These are phyloP conservation scores for Cocos nucifera DNA, from an alignment of 176 grass and related monocot species.

Conservation along the genomic window DNA sequence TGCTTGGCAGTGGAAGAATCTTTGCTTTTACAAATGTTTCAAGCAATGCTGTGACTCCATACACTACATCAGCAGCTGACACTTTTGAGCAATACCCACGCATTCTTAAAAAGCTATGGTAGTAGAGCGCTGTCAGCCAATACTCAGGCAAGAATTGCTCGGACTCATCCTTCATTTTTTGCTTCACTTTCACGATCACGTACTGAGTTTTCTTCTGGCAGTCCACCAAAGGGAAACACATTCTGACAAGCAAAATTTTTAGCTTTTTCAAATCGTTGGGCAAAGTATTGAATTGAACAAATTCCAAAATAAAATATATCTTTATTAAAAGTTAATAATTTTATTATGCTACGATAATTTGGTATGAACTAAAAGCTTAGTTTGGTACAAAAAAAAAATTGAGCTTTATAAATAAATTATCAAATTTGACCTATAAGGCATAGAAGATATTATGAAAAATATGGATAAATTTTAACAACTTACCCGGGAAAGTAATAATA, in stretches of 20 bases:
- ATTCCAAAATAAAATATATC: constrained; percentile 26
- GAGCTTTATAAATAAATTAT: too few species aligned
- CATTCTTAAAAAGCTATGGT: constrained; percentile 66
- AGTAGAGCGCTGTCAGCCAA: constrained; percentile 80
- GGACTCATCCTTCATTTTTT: constrained; percentile 79
- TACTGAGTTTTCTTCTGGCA: constrained; percentile 91
- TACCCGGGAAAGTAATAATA: too few species aligned
- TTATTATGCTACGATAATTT: too few species aligned
- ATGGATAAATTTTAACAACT: too few species aligned
- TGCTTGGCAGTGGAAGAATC: constrained; percentile 41
- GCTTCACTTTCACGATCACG: constrained; percentile 91
- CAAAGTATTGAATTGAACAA: constrained; percentile 88
- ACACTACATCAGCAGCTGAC: constrained; percentile 90
- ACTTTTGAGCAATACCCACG: constrained; percentile 70
- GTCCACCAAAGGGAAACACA: constrained; percentile 72
- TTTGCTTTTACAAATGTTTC: constrained; percentile 28
- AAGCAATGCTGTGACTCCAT: constrained; percentile 73
- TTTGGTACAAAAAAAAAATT: too few species aligned
- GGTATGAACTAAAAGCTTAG: too few species aligned
- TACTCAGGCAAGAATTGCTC: constrained; percentile 79
- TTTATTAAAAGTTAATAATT: too few species aligned
- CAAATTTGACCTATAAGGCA: too few species aligned
- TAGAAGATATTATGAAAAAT: too few species aligned
- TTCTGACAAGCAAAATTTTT: constrained; percentile 75
- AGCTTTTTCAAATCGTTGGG: constrained; percentile 92